A percentile compares a stretch with the other conserved stretches of the same genome.
Conservation (phyloP, 306 rosid species). For the Fagus crenata region DNA sequence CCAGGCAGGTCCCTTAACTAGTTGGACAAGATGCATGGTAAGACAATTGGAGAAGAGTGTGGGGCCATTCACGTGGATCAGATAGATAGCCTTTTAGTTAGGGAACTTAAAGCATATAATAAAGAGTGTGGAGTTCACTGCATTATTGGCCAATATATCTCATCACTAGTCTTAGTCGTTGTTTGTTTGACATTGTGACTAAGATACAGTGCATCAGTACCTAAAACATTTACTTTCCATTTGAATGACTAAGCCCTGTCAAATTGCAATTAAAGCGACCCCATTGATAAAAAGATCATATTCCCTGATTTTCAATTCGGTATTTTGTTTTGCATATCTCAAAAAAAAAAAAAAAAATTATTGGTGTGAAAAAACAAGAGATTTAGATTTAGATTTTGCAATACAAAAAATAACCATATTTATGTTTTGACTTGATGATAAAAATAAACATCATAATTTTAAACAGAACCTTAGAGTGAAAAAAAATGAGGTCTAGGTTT, state of each 20-base stretch:
- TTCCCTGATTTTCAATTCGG: no score
- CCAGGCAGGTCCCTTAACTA: slow-evolving; percentile 22
- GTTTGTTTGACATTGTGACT: slow-evolving; percentile 25
- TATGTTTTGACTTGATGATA: no score
- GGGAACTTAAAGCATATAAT: slow-evolving; percentile 26
- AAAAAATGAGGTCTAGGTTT: no score
- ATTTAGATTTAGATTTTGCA: no score
- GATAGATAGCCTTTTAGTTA: slow-evolving; percentile 30
- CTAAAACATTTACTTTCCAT: slow-evolving; percentile 20
- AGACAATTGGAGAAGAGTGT: slow-evolving; percentile 39
- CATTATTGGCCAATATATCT: no score
- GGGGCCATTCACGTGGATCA: slow-evolving; percentile 54
- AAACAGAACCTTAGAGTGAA: no score
- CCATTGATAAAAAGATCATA: no score
- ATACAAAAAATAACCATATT: no score
- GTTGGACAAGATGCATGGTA: slow-evolving; percentile 36
- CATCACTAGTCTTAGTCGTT: background rate
- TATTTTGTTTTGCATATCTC: no score
- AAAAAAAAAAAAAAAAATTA: no score
- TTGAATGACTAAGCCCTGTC: slow-evolving; percentile 26
- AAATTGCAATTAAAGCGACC: slow-evolving; percentile 12
- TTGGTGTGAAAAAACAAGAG: no score
- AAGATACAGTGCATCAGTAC: slow-evolving; percentile 34
- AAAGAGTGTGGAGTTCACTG: slow-evolving; percentile 18
- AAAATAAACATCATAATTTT: no score